Base-by-base conservation (phyloP, 2,329 filamentous ascomycete genomes). In the Cercospora zeae-maydis region DNA sequence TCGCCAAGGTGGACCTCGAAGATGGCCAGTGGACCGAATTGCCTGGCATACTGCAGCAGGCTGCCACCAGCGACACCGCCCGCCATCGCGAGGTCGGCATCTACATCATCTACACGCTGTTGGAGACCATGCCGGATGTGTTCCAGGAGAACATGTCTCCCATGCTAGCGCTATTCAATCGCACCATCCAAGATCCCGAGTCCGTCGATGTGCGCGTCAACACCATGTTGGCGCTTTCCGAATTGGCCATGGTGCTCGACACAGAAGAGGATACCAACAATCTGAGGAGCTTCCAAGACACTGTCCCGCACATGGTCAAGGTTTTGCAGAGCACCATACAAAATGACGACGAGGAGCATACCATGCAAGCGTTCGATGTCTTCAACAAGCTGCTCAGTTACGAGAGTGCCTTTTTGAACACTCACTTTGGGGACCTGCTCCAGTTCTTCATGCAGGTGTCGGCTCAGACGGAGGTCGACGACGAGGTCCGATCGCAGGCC, bases 361-460 rank as follows among this genome's bases (percentile, higher is more conserved):
- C 90, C 70, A 91, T 93, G 82, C 88, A 93, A 75, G 87, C 92
- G 27, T 99, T 98, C 71, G 95, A 98, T 76, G 92, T 96, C 69
- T 96, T 98, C 85, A 95, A 98, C 81, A 95, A 91, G 56, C 88
- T 97, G 72, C 85, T 99, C 59, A 90, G 90, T 67, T 96, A 92
- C 76, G 93, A 97, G 75, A 89, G 91, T 31, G 86, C 91, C 52
- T 85, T 98, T 56, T 82, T 98, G 58, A 90, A 88, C 68, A 83
- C 86, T 60, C 93, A 97, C 80, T 91, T 99, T 74, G 91, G 89
- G 75, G 92, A 97, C 72, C 84, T 99, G 8, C 84, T 97, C 64
- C 86, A 90, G 70, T 96, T 98, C 82, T 98, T 98, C 91, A 89
- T 96, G 72, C 88, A 95, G 63, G 83, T 99, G 59, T 86, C 90